phyloP scores from a whole-genome alignment of 2,329 filamentous ascomycete genomes.

The Trichoderma koningii region DNA sequence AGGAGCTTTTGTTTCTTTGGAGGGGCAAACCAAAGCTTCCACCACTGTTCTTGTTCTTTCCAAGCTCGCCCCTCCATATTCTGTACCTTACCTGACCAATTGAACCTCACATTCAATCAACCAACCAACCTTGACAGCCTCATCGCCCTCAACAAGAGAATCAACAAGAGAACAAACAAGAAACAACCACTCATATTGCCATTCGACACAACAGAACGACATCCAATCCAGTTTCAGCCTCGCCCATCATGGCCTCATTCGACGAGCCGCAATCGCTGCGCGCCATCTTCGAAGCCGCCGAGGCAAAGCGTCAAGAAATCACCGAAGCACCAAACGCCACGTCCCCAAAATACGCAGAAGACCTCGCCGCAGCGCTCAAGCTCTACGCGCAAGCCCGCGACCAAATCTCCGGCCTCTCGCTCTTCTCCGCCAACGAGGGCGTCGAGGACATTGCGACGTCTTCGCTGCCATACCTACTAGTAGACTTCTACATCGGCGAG shows the following conservation, averaged over 20 bases:
- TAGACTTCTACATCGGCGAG: slow-evolving; percentile 78
- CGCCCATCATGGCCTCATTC: slow-evolving; percentile 28
- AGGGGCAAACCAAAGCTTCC: too few species aligned
- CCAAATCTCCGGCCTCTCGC: slow-evolving; percentile 67
- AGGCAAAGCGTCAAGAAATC: slow-evolving; percentile 56
- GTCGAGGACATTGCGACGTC: slow-evolving; percentile 82
- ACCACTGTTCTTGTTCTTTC: too few species aligned
- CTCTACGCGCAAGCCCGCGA: slow-evolving; percentile 73
- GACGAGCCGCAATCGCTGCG: slow-evolving; percentile 54
- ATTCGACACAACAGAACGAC: too few species aligned
- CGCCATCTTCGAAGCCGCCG: slow-evolving; percentile 53
- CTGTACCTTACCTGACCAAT: too few species aligned
- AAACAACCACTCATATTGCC: too few species aligned
- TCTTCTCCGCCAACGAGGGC: slow-evolving; percentile 90
- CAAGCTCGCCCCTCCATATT: too few species aligned
- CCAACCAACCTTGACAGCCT: too few species aligned
- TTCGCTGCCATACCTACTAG: slow-evolving; percentile 82
- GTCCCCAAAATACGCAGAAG: slow-evolving; percentile 65
- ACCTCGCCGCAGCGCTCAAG: slow-evolving; percentile 66
- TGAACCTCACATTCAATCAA: too few species aligned
- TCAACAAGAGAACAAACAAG: neutral
- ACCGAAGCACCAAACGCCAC: slow-evolving; percentile 66
- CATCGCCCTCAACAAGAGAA: too few species aligned
- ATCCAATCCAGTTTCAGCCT: too few species aligned
- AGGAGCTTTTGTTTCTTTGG: too few species aligned